Evolutionary conservation across 2,329 filamentous ascomycete genomes (phyloP).

Genomic region (Ceratocystis cubensis): DNA sequence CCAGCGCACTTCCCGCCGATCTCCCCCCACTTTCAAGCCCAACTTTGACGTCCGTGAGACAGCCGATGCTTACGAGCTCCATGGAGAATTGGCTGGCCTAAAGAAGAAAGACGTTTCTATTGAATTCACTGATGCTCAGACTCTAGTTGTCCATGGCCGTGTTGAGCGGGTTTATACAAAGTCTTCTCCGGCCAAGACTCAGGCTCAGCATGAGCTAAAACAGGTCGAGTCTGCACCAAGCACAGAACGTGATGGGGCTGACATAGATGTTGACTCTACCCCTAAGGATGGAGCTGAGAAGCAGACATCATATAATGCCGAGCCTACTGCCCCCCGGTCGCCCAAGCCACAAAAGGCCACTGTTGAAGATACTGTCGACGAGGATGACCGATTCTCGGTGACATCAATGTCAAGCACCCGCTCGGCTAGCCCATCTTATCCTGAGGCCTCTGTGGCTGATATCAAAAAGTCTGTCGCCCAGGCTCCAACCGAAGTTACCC

Average conservation of each 20-base stretch:
- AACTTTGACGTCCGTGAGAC: constrained; percentile 69
- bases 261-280: constrained; percentile 33
- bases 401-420: constrained; percentile 22
- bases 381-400: constrained; percentile 25
- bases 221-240: constrained; percentile 27
- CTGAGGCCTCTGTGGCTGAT: constrained; percentile 23
- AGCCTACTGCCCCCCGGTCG: constrained; percentile 23
- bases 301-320: neutral
- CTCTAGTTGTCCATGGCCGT: constrained; percentile 56
- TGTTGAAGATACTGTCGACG: constrained; percentile 45
- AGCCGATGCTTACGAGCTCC: constrained; percentile 56
- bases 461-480: constrained; percentile 24
- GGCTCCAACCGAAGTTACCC: constrained; percentile 34
- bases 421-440: constrained; percentile 23
- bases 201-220: neutral
- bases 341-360: constrained; percentile 43
- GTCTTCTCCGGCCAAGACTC: constrained; percentile 24
- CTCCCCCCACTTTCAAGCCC: constrained; percentile 51
- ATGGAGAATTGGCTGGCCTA: constrained; percentile 68
- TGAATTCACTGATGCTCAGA: constrained; percentile 67
- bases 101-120: constrained; percentile 61
- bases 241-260: constrained; percentile 35
- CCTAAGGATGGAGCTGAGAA: constrained; percentile 15
- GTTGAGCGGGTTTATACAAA: constrained; percentile 50
- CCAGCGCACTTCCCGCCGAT: constrained; percentile 21